Conservation (phyloP, 352 stramenopile genomes). For the Globisporangium spiculum region DNA sequence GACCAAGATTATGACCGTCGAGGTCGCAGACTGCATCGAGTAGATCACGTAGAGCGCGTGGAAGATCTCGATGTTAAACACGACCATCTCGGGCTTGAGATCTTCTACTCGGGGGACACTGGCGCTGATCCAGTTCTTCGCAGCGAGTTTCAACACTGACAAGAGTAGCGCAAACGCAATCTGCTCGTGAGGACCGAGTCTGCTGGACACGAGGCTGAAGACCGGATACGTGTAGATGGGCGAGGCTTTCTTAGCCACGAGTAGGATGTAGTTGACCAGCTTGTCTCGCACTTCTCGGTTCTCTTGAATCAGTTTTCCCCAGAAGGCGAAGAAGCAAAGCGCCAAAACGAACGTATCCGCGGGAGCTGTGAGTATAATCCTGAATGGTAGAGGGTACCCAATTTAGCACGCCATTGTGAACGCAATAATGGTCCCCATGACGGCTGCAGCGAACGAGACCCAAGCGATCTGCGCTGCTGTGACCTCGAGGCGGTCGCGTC, state of each 20-base stretch:
- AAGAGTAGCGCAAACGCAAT: slow-evolving; percentile 25
- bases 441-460: background rate
- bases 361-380: slow-evolving; percentile 11
- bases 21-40: slow-evolving; percentile 33
- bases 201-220: slow-evolving; percentile 30
- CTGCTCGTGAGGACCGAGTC: slow-evolving; percentile 9
- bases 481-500: slow-evolving; percentile 3
- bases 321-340: background rate
- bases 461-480: background rate
- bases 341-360: slow-evolving; percentile 10
- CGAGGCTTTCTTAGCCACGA: slow-evolving; percentile 12
- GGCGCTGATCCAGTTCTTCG: slow-evolving; percentile 6
- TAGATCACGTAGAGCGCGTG: slow-evolving; percentile 32
- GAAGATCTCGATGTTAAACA: slow-evolving; percentile 29
- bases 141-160: slow-evolving; percentile 23
- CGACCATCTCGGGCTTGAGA: slow-evolving; percentile 35
- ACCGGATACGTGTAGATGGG: slow-evolving; percentile 24
- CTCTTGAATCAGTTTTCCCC: slow-evolving; percentile 9
- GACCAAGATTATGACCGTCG: slow-evolving; percentile 20
- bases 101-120: slow-evolving; percentile 14
- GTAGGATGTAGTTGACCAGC: slow-evolving; percentile 5
- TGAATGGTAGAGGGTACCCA: slow-evolving; percentile 34
- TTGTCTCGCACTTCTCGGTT: background rate
- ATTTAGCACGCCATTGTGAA: slow-evolving; percentile 12
- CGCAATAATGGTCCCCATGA: background rate